These are phyloP conservation scores for Paramecium octaurelia DNA, from an alignment of 73 alveolate species.

Conservation along the genomic window DNA sequence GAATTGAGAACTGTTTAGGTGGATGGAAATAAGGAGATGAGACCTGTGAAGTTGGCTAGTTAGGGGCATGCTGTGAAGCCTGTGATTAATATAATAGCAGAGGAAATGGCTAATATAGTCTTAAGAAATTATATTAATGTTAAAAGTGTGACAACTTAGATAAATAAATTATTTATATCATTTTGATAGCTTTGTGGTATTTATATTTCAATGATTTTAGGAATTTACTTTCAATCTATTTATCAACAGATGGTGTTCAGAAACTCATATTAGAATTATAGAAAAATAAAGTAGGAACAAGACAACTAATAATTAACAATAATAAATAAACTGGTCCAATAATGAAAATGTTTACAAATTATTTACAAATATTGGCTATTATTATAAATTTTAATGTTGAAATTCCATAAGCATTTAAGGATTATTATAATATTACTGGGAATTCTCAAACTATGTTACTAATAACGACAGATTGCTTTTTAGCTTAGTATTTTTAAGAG, in stretches of 20 bases:
- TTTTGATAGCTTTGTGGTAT: not conserved
- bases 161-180: not conserved
- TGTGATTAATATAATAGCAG: slow-evolving; percentile 10
- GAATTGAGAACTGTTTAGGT: slow-evolving; percentile 5
- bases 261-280: not conserved
- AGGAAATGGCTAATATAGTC: slow-evolving; percentile 6
- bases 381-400: slow-evolving; percentile 16
- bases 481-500: not conserved
- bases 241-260: not conserved
- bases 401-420: not conserved
- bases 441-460: not conserved
- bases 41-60: not conserved
- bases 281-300: not conserved
- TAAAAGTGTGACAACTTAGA: not conserved
- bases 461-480: not conserved
- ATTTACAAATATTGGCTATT: not conserved
- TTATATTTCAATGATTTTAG: too few relatives aligned
- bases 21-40: slow-evolving; percentile 40
- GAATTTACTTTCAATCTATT: not conserved
- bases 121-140: slow-evolving; percentile 3
- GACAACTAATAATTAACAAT: not conserved
- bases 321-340: slow-evolving; percentile 11
- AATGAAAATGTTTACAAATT: slow-evolving; percentile 32
- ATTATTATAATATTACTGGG: not conserved
- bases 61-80: slow-evolving; percentile 45